Conservation (phyloP, 108 stramenopile species). For the Cylindrotheca fusiformis region DNA sequence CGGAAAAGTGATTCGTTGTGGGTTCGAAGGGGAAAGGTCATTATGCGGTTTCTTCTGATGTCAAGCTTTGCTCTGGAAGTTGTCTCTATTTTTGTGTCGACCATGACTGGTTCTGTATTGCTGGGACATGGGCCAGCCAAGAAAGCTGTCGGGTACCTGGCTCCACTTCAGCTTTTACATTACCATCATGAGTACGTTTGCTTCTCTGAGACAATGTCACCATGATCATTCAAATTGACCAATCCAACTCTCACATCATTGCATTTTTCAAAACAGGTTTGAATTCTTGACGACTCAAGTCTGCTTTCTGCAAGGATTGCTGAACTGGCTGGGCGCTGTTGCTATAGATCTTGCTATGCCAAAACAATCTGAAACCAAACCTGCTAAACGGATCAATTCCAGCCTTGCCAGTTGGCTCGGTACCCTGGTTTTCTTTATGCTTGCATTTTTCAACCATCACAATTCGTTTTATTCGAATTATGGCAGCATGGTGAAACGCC, state of each 20-base stretch:
- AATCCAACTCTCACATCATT: background rate
- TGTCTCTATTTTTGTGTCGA: slow-evolving; percentile 43
- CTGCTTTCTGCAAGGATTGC: slow-evolving; percentile 51
- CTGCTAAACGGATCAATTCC: slow-evolving; percentile 46
- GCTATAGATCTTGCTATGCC: slow-evolving; percentile 36
- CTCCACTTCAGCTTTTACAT: slow-evolving; percentile 23
- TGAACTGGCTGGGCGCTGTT: slow-evolving; percentile 49
- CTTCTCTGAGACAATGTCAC: background rate
- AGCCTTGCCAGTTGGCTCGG: slow-evolving; percentile 26
- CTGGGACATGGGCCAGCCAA: slow-evolving; percentile 34
- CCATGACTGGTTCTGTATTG: slow-evolving; percentile 45
- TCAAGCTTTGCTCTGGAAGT: slow-evolving; percentile 48
- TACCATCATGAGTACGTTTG: slow-evolving; percentile 39
- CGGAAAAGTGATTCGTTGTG: slow-evolving; percentile 11
- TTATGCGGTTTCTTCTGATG: slow-evolving; percentile 39
- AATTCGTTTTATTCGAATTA: slow-evolving; percentile 44
- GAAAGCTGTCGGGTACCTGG: slow-evolving; percentile 22
- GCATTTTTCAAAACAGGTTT: slow-evolving; percentile 19
- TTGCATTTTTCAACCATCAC: slow-evolving; percentile 52
- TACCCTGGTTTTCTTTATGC: slow-evolving; percentile 34
- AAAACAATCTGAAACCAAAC: slow-evolving; percentile 16
- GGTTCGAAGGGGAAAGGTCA: slow-evolving; percentile 31
- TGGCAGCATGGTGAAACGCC: slow-evolving; percentile 28
- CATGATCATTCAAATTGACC: background rate
- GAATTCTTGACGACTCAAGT: slow-evolving; percentile 47